Base-by-base conservation (phyloP, 192 early-diverging fungal genomes). In the Diversispora eburnea region DNA sequence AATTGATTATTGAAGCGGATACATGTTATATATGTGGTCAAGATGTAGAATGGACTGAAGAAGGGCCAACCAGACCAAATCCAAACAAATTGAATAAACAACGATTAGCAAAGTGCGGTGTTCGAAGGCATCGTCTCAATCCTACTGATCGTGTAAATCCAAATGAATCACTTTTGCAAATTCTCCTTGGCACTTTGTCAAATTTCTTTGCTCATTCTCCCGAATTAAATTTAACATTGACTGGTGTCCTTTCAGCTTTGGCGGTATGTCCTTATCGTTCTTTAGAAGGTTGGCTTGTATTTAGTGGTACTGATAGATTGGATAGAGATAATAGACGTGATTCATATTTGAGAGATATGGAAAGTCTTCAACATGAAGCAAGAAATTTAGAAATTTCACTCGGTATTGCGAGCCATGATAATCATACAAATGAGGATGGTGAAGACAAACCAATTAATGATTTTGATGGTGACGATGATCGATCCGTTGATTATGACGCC, bases 161-260 rank as follows among this genome's bases (percentile, higher is more conserved):
- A 17, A 81, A 80, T 8, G 91, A 93, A 51, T 89, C 89, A 0
- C 77, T 91, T 9, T 75, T 93, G 5, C 89, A 90, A 43, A 89
- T 84, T 56, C 81, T 93, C 51, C 80, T 93, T 62, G 81, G 80
- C 33, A 78, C 88, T n/a, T 79, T 91, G 45, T 82, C 87, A 48
- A 86, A 88, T 63, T 95, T 96, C 73, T 96, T 95, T 82, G 86
- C 88, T 0, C 95, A 98, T 72, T 90, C 92, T 22, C 90, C 89
- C 33, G 90, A 91, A 42, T 87, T 96, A 72, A 98, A 98, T 76
- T 76, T 98, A 77, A 94, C 94, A 0, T 80, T 98, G 33, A 98
- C 96, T 0, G 94, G 94, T 33, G 91, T 96, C 33, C 78, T 98
- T 41, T 87, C 92, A 0, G 90, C 92, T n/a, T 80, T 98, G 66